Conservation (phyloP, 83 land plant species). For the Picea abies region DNA sequence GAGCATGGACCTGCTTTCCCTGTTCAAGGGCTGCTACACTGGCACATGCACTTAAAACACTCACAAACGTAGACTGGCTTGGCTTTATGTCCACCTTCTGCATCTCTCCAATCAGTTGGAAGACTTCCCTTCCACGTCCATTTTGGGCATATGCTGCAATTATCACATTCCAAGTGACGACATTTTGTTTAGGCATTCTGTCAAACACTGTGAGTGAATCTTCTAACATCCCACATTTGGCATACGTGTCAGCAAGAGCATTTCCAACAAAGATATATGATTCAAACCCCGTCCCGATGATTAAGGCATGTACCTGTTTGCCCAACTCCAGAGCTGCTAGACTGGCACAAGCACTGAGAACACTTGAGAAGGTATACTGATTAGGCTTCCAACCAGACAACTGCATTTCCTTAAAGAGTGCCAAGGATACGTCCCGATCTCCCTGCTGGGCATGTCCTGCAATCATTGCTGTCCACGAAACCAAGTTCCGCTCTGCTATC, state of each 20-base stretch:
- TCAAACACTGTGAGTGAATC: constrained; percentile 15
- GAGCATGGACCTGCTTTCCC: constrained; percentile 42
- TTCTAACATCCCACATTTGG: not conserved
- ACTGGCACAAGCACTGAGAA: constrained; percentile 38
- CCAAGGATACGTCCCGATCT: constrained; percentile 19
- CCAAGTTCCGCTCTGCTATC: constrained; percentile 26
- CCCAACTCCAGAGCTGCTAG: constrained; percentile 45
- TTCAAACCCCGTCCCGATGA: constrained; percentile 27
- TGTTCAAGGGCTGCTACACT: constrained; percentile 20
- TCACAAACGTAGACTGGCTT: constrained; percentile 31
- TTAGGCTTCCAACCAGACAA: constrained; percentile 27
- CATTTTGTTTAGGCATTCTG: constrained; percentile 26
- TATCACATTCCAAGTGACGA: constrained; percentile 33
- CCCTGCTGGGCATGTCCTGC: constrained; percentile 31
- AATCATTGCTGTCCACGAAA: constrained; percentile 48
- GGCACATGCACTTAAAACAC: constrained; percentile 33
- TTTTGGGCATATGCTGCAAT: constrained; percentile 25
- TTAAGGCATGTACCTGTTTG: constrained; percentile 39
- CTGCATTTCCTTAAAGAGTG: constrained; percentile 33
- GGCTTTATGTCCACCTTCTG: constrained; percentile 20
- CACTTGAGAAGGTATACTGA: constrained; percentile 22
- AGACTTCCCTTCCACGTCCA: constrained; percentile 13
- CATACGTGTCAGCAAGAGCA: constrained; percentile 11
- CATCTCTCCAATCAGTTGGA: constrained; percentile 25
- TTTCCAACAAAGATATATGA: not conserved